Percentiles rank a stretch among this genome's conserved stretches.
These are phyloP conservation scores for Phytophthora parvispora DNA, from an alignment of 352 stramenopile species.

Conservation along the genomic window DNA sequence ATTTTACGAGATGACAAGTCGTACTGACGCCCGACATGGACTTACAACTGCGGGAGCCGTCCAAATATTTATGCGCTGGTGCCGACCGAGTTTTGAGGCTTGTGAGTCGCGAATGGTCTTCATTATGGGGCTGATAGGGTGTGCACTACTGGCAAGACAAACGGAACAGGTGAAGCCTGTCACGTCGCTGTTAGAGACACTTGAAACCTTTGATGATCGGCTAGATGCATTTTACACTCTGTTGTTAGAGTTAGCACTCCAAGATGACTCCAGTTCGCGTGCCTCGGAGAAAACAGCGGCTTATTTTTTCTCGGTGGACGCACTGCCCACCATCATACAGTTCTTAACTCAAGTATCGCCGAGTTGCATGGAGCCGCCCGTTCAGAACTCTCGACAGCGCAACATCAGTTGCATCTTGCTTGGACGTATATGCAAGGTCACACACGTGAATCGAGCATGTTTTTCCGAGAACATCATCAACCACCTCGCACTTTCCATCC, in stretches of 20 bases:
- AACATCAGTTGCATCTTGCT: conserved; percentile 84
- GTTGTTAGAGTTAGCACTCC: conserved; percentile 53
- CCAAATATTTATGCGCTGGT: conserved; percentile 59
- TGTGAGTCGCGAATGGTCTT: conserved; percentile 47
- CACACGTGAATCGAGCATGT: conserved; percentile 40
- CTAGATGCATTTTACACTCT: conserved; percentile 59
- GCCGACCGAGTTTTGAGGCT: conserved; percentile 25
- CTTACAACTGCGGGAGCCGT: conserved; percentile 74
- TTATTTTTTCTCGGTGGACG: conserved; percentile 53
- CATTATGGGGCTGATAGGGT: conserved; percentile 60
- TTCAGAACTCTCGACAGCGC: conserved; percentile 61
- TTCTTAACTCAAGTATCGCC: conserved; percentile 66
- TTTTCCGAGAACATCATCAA: conserved; percentile 73
- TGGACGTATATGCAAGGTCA: conserved; percentile 55
- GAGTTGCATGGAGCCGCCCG: conserved; percentile 60
- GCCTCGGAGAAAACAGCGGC: conserved; percentile 38
- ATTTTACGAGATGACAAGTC: conserved; percentile 70
- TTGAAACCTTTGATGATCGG: conserved; percentile 41
- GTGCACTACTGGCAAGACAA: conserved; percentile 63
- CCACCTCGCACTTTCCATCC: conserved; percentile 76
- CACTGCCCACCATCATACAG: conserved; percentile 55
- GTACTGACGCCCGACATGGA: conserved; percentile 58
- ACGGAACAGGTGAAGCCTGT: conserved; percentile 23
- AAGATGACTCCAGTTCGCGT: conserved; percentile 18
- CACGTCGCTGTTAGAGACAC: conserved; percentile 31